Percentiles rank a stretch among this genome's conserved stretches.
Evolutionary conservation across 1,284 basidiomycete species (phyloP).

Genomic region (Coniferiporia sulphurascens): DNA sequence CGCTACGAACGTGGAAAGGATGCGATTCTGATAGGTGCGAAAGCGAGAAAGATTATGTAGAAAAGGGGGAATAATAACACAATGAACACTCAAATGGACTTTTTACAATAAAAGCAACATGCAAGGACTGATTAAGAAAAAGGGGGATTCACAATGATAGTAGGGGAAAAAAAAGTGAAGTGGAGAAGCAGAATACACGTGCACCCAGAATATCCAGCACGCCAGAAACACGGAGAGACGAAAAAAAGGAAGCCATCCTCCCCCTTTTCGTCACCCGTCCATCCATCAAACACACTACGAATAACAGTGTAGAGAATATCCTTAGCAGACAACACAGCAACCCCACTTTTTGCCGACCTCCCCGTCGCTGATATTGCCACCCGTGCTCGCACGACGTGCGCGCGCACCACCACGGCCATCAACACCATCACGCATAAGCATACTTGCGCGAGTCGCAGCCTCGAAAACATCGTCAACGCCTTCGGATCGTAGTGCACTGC

Average conservation of each 20-base stretch:
- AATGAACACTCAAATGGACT: background rate
- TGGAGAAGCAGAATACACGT: background rate
- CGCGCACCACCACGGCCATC: constrained; percentile 42
- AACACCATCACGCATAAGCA: constrained; percentile 85
- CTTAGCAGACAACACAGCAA: constrained; percentile 54
- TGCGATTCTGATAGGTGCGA: no score
- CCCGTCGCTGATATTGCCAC: constrained; percentile 40
- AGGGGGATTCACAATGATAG: background rate
- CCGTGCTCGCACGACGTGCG: constrained; percentile 49
- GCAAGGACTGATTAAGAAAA: background rate
- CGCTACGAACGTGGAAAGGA: no score
- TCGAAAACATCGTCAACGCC: constrained; percentile 96
- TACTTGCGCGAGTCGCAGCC: constrained; percentile 88
- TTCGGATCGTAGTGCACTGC: constrained; percentile 85
- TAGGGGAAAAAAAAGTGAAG: background rate
- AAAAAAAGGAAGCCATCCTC: background rate
- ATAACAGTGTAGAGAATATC: background rate
- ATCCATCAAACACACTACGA: background rate
- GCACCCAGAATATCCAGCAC: background rate
- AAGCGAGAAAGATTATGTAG: no score
- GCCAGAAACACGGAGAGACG: background rate
- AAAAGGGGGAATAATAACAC: no score
- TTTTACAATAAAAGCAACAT: background rate
- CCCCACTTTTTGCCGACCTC: constrained; percentile 41
- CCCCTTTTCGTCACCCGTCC: background rate